Base-by-base conservation (phyloP, 331 rosid species). In the Rhamnella rubrinervis region DNA sequence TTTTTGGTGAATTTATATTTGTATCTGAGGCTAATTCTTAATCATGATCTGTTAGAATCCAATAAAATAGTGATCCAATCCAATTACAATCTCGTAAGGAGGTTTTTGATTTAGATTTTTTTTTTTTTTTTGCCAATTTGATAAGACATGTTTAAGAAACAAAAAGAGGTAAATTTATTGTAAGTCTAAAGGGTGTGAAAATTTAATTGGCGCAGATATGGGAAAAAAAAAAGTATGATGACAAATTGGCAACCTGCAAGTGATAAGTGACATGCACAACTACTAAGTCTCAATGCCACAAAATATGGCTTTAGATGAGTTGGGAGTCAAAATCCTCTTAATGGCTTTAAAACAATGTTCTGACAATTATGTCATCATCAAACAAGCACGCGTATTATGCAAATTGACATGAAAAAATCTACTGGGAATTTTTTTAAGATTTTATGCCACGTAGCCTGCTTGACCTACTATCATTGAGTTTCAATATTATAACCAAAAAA, bases 321-420 rank as follows among this genome's bases (percentile, higher is more conserved):
- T 46, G 19, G 10, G 64, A 74, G 88, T 82, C 80, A 82, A 85
- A 76, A 52, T 71, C 47, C 37, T 74, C 66, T 78, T 80, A 69
- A 79, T 83, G 75, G 66, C 73, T 55, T 23, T 50, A 55, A 56
- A 73, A 60, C 63, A 59, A 76, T 74, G 66, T 62, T 76, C 84
- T 85, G 91, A 78, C 89, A 83, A 41, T 41, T 28, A 55, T 77
- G 92, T 82, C 85, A 85, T 82, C 79, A 52, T 82, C 85, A 79
- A 80, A 31, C 8, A 69, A 44, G 87, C 87, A 86, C 77, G 85
- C 89, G 85, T 70, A 58, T 50, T 64, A 68, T 19, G 55, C 68
- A 65, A 59, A 20, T 28, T 57, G 74, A 68, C 73, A 58, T 47
- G 49, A 40, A 51, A 51, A 67, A 31, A 19, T 28, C 25, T 26